Base-by-base conservation (phyloP, 208 protist genomes). In the Acanthamoeba healyi region DNA sequence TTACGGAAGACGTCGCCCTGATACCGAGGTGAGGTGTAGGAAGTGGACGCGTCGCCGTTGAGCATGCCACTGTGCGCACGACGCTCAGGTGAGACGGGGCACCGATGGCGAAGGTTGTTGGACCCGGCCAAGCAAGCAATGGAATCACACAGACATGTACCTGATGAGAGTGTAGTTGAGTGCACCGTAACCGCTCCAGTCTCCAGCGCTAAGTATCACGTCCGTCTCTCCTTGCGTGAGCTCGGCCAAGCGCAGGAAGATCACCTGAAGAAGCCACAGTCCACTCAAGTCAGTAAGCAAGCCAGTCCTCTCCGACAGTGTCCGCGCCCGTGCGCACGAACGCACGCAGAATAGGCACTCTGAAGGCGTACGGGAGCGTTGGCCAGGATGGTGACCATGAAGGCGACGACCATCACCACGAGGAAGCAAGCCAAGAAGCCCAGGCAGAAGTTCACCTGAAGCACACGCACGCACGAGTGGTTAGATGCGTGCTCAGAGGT, bases 241-340 rank as follows among this genome's bases (percentile, higher is more conserved):
- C 44, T 97, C 96, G 36, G 95, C 92, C 51, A 97, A n/a, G 51
- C 65, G 46, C 34, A 97, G 58, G 84, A 96, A 97, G 19, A 96
- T 90, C 51, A 97, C 84, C 19, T 95, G 95, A 2, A 38, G n/a
- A n/a, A n/a, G n/a, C n/a, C n/a, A n/a, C n/a, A n/a, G n/a, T n/a
- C n/a, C n/a, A n/a, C n/a, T n/a, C n/a, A n/a, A 26, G 29, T 5
- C 61, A 70, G 22, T 7, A 34, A 10, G 61, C 29, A 70, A 70
- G 61, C 61, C n/a, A n/a, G n/a, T n/a, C n/a, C n/a, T 56, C 19
- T 3, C 2, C 19, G 63, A 32, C 58, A 65, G n/a, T 10, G 29
- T 17, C 58, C n/a, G 26, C n/a, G 1, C 56, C 0, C 26, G 56
- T 29, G 56, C 15, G 56, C 56, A 63, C 17, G 22, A 70, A 10